Evolutionary conservation across 805 yeast genomes (phyloP).

Genomic region (Candida incommunis): DNA sequence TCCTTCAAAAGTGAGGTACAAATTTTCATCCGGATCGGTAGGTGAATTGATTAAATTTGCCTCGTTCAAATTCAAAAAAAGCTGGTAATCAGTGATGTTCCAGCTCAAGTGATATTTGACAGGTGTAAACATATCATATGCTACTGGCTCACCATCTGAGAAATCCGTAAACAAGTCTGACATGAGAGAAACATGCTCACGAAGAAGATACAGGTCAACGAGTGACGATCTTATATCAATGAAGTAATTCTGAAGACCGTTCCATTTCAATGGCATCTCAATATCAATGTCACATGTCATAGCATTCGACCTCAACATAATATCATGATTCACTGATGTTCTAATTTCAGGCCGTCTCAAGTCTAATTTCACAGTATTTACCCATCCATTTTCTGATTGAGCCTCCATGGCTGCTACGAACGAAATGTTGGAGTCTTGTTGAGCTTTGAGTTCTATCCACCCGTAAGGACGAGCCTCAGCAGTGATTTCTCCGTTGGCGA

Average conservation of each 20-base stretch:
- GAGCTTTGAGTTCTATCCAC: conserved; percentile 70
- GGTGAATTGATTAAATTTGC: conserved; percentile 83
- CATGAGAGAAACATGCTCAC: conserved; percentile 69
- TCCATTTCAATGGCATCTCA: conserved; percentile 72
- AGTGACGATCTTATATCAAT: conserved; percentile 39
- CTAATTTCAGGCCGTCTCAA: conserved; percentile 48
- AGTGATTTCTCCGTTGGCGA: conserved; percentile 5
- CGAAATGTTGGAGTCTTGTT: conserved; percentile 35
- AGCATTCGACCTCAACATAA: conserved; percentile 46
- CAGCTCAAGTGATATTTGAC: conserved; percentile 47
- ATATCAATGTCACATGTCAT: conserved; percentile 43
- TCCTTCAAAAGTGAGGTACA: conserved; percentile 63
- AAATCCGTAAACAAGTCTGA: conserved; percentile 69
- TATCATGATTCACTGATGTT: conserved; percentile 81
- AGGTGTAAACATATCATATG: conserved; percentile 69
- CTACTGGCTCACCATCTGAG: conserved; percentile 44
- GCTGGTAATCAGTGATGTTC: conserved; percentile 39
- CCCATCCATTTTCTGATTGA: conserved; percentile 35
- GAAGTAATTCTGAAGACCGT: conserved; percentile 58
- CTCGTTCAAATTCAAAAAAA: conserved; percentile 73
- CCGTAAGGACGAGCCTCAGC: conserved; percentile 53
- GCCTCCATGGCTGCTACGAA: conserved; percentile 39
- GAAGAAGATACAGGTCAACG: conserved; percentile 47
- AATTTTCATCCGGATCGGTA: conserved; percentile 66
- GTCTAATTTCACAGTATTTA: conserved; percentile 31